phyloP scores from a whole-genome alignment of 306 rosid genomes.

The Mimosa pudica region DNA sequence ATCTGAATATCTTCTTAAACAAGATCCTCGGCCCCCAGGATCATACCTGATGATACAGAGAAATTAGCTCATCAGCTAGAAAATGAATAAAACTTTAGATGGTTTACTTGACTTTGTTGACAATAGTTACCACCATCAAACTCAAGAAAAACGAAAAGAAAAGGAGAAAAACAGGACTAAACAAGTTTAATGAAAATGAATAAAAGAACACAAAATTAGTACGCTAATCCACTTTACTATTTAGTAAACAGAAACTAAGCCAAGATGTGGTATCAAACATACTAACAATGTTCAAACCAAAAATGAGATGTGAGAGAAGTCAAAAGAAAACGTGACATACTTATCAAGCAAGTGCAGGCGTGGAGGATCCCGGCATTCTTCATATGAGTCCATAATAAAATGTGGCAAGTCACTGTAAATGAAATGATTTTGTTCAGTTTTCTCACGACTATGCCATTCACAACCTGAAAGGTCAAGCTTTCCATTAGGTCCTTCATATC shows the following conservation, averaged over 20 bases:
- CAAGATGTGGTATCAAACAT: conserved; percentile 15
- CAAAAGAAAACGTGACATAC: conserved; percentile 47
- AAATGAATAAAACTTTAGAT: conserved; percentile 34
- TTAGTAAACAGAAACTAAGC: conserved; percentile 1
- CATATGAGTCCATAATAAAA: conserved; percentile 93
- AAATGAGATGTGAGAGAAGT: conserved; percentile 19
- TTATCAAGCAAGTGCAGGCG: conserved; percentile 85
- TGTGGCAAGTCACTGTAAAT: conserved; percentile 88
- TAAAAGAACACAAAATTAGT: conserved; percentile 9
- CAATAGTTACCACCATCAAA: conserved; percentile 29
- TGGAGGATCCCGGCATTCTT: conserved; percentile 87
- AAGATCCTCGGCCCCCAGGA: conserved; percentile 88
- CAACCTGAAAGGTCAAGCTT: conserved; percentile 79
- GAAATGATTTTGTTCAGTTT: conserved; percentile 74
- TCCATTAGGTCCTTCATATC: conserved; percentile 35
- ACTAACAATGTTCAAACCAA: conserved; percentile 22
- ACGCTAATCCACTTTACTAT: background rate
- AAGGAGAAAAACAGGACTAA: background rate
- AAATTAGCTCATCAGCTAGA: conserved; percentile 30
- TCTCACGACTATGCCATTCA: conserved; percentile 84
- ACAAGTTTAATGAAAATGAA: background rate
- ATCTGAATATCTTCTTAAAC: conserved; percentile 93
- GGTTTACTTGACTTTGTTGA: conserved; percentile 9
- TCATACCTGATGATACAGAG: conserved; percentile 65
- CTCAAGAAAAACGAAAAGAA: background rate